These are phyloP conservation scores for Harringtonia aguacate DNA, from an alignment of 2,329 filamentous ascomycete species.

Conservation along the genomic window DNA sequence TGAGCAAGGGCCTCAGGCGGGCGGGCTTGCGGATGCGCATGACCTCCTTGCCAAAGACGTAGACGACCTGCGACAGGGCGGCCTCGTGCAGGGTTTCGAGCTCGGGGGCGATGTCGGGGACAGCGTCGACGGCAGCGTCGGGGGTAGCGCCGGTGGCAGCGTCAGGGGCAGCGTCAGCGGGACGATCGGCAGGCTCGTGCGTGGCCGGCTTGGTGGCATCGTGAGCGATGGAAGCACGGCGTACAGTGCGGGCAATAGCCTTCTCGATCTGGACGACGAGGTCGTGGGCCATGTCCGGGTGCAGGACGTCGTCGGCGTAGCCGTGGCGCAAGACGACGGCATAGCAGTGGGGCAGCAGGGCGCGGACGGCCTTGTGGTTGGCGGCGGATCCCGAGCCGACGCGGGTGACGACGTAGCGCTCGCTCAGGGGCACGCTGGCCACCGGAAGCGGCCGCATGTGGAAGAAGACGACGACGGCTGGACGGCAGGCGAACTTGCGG, in stretches of 20 bases:
- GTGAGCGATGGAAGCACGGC: too few species aligned
- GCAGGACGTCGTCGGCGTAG: constrained; percentile 62
- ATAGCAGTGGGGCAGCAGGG: constrained; percentile 49
- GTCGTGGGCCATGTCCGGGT: constrained; percentile 44
- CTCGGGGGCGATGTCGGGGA: constrained; percentile 17
- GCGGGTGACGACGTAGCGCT: constrained; percentile 35
- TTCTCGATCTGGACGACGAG: constrained; percentile 50
- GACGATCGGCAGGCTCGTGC: too few species aligned
- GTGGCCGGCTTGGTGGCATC: too few species aligned
- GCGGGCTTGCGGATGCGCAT: constrained; percentile 33
- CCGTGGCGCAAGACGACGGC: constrained; percentile 60
- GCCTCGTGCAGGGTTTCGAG: constrained; percentile 32
- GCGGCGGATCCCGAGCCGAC: constrained; percentile 9
- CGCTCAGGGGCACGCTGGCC: constrained; percentile 39
- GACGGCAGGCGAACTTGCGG: constrained; percentile 55
- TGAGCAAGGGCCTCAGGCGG: constrained; percentile 12
- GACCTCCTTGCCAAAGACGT: constrained; percentile 52
- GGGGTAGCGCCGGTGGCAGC: neutral
- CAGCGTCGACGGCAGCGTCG: neutral
- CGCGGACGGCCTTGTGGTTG: constrained; percentile 4
- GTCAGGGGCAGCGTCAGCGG: neutral
- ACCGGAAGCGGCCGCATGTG: constrained; percentile 55
- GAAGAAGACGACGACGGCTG: constrained; percentile 63
- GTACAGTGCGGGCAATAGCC: constrained; percentile 28
- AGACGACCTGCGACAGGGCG: constrained; percentile 37